These are phyloP conservation scores for Cryptococcus hybrid DNA, from an alignment of 1,284 basidiomycete species.

Conservation along the genomic window DNA sequence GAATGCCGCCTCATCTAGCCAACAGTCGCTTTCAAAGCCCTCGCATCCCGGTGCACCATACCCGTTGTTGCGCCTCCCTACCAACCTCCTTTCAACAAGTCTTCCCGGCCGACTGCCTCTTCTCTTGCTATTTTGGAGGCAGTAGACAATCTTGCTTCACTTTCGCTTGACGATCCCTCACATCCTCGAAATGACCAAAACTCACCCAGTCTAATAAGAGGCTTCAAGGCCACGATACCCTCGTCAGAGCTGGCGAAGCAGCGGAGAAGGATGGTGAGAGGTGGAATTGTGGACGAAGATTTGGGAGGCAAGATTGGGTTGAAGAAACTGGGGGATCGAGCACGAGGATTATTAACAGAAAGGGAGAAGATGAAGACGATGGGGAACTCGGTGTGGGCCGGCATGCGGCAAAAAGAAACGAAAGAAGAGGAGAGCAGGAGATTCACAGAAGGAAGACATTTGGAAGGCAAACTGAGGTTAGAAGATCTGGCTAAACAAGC, in stretches of 20 bases:
- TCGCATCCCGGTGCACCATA: constrained; percentile 27
- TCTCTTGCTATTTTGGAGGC: constrained; percentile 82
- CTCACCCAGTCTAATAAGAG: constrained; percentile 72
- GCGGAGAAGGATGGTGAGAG: constrained; percentile 69
- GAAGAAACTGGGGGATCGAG: constrained; percentile 71
- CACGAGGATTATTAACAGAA: constrained; percentile 66
- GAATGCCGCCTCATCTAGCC: constrained; percentile 53
- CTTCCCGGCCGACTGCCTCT: constrained; percentile 59
- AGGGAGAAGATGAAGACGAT: constrained; percentile 33
- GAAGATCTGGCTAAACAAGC: constrained; percentile 79
- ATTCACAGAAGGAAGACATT: constrained; percentile 63
- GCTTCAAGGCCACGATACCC: constrained; percentile 89
- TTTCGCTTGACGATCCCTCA: constrained; percentile 61
- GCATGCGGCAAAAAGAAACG: constrained; percentile 56
- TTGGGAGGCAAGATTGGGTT: constrained; percentile 75
- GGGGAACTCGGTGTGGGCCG: constrained; percentile 42
- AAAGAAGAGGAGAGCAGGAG: constrained; percentile 64
- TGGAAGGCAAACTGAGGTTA: constrained; percentile 66
- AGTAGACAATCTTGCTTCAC: constrained; percentile 69
- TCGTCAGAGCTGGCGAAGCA: constrained; percentile 73
- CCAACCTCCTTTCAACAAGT: constrained; percentile 50
- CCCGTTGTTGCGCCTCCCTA: constrained; percentile 60
- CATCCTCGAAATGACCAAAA: constrained; percentile 54
- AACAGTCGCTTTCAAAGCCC: constrained; percentile 56
- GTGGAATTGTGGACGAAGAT: constrained; percentile 54